Percentiles rank a stretch among this genome's conserved stretches.
These are phyloP conservation scores for Powellomyces hirtus DNA, from an alignment of 192 early-diverging fungal genomes.

Conservation along the genomic window DNA sequence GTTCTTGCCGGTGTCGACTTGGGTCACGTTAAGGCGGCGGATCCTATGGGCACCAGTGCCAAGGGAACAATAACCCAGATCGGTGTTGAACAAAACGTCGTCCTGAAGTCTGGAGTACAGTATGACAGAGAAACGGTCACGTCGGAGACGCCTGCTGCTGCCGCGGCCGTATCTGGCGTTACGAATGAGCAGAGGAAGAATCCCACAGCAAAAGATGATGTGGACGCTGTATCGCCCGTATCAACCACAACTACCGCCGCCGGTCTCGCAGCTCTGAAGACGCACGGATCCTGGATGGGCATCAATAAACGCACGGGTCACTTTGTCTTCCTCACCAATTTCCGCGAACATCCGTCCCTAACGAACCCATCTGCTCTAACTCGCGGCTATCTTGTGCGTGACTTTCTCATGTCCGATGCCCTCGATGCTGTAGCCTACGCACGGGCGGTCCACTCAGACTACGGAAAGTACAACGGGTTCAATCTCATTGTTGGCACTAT, in stretches of 20 bases:
- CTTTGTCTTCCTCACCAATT: constrained; percentile 44
- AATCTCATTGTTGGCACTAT: constrained; percentile 42
- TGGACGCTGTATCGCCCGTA: background rate
- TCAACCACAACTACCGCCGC: background rate
- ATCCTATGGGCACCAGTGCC: background rate
- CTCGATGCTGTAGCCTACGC: constrained; percentile 9
- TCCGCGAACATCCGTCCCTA: constrained; percentile 19
- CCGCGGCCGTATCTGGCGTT: background rate
- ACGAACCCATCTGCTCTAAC: constrained; percentile 24
- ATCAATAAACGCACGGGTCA: constrained; percentile 18
- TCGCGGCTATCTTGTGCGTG: constrained; percentile 35
- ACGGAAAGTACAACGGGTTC: constrained; percentile 41
- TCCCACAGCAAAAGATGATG: background rate
- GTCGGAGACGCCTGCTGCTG: background rate
- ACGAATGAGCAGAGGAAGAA: background rate
- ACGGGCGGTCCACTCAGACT: background rate
- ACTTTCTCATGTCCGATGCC: constrained; percentile 27
- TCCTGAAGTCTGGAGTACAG: no score
- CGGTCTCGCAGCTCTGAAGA: background rate
- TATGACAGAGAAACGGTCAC: background rate
- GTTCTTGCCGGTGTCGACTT: constrained; percentile 39
- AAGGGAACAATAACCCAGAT: no score
- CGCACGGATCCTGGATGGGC: constrained; percentile 41
- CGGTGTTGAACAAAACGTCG: no score
- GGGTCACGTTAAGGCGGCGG: constrained; percentile 12